Conservation (phyloP, 169 alveolate species). For the Plasmodium adleri region DNA sequence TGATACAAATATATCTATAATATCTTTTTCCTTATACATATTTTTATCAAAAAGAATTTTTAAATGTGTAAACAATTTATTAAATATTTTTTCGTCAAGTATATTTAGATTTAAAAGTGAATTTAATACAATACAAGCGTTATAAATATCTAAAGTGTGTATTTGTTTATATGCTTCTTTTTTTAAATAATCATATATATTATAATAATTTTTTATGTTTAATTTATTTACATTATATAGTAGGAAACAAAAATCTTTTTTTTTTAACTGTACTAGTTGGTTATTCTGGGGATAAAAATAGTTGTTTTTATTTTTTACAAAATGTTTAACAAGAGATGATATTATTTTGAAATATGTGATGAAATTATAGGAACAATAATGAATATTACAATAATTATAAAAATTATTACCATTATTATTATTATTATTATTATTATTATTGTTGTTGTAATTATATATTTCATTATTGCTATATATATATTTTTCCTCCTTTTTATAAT, state of each 20-base stretch:
- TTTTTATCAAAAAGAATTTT: constrained; percentile 63
- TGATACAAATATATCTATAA: constrained; percentile 35
- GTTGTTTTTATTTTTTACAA: constrained; percentile 27
- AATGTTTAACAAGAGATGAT: constrained; percentile 25
- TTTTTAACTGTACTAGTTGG: constrained; percentile 17
- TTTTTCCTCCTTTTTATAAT: no score
- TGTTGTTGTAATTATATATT: no score
- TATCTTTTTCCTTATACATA: constrained; percentile 59
- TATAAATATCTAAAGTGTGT: constrained; percentile 31
- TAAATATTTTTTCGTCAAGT: constrained; percentile 36
- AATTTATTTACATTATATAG: constrained; percentile 42
- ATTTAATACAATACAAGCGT: constrained; percentile 38
- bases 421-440: neutral
- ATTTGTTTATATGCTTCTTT: constrained; percentile 7
- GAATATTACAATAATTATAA: neutral
- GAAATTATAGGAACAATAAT: neutral
- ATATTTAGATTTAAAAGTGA: constrained; percentile 47
- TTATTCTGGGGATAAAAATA: neutral
- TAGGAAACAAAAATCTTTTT: constrained; percentile 56
- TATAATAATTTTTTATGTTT: constrained; percentile 47
- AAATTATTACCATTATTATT: neutral
- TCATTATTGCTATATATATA: no score
- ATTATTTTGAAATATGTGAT: constrained; percentile 5
- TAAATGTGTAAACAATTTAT: constrained; percentile 15
- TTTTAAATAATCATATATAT: constrained; percentile 54